phyloP scores from a whole-genome alignment of 805 yeast genomes.

The Teunomyces barrocoloradensis region DNA sequence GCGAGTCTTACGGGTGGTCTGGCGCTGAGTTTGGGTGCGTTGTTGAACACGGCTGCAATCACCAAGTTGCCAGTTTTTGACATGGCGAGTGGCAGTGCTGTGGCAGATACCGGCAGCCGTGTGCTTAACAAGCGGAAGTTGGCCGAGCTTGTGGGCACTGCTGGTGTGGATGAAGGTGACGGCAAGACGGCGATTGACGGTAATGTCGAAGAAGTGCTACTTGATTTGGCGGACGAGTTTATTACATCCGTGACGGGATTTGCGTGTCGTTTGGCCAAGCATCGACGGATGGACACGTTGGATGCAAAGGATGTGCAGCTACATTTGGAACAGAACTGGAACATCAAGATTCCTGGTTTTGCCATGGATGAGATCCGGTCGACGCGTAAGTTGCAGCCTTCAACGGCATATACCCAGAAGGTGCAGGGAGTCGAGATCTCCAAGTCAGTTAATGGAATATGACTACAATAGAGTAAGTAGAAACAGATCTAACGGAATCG shows the following conservation, averaged over 20 bases:
- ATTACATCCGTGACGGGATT: slow-evolving; percentile 86
- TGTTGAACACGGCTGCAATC: slow-evolving; percentile 70
- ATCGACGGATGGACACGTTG: slow-evolving; percentile 80
- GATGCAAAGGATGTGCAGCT: slow-evolving; percentile 89
- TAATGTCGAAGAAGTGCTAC: slow-evolving; percentile 85
- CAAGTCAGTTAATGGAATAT: slow-evolving; percentile 53
- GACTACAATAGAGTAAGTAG: too few species aligned
- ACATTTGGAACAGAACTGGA: slow-evolving; percentile 92
- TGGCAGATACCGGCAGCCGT: slow-evolving; percentile 63
- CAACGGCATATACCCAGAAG: slow-evolving; percentile 60
- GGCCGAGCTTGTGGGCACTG: slow-evolving; percentile 79
- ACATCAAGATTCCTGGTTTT: slow-evolving; percentile 90
- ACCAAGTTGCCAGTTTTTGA: slow-evolving; percentile 80
- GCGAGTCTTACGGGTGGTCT: slow-evolving; percentile 86
- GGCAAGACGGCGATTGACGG: slow-evolving; percentile 90
- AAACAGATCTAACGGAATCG: neutral
- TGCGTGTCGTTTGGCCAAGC: slow-evolving; percentile 94
- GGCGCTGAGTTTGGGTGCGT: slow-evolving; percentile 64
- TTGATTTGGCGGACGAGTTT: slow-evolving; percentile 95
- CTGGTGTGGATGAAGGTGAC: slow-evolving; percentile 86
- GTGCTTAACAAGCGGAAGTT: slow-evolving; percentile 87
- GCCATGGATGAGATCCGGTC: slow-evolving; percentile 86
- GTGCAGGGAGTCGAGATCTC: slow-evolving; percentile 65
- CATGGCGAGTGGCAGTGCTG: slow-evolving; percentile 38
- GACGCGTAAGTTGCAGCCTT: slow-evolving; percentile 70